Conservation (phyloP, 2,329 filamentous ascomycete genomes). For the Apiospora rasikravindrae region DNA sequence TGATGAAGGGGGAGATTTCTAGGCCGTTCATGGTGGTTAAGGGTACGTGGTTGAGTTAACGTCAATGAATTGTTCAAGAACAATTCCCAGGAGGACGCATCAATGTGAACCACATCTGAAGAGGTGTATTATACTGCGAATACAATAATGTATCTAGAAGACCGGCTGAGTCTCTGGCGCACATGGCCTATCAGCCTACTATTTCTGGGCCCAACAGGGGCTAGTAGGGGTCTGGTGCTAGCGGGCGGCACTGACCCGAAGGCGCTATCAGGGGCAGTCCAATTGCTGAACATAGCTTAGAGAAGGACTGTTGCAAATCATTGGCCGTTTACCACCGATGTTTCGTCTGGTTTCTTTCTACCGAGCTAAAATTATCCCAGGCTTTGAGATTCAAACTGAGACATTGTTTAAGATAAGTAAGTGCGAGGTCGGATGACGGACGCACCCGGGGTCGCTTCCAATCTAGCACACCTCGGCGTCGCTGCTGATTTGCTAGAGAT, state of each 20-base stretch:
- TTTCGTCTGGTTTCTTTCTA: not conserved
- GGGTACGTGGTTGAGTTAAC: not conserved
- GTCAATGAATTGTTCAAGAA: not conserved
- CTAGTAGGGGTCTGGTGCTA: not conserved
- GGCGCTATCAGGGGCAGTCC: not conserved
- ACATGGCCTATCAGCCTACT: not conserved
- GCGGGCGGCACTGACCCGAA: not conserved
- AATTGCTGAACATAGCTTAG: not conserved
- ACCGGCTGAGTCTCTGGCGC: not conserved
- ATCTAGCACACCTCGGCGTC: not conserved
- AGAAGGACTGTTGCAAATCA: not conserved
- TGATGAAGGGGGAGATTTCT: constrained; percentile 41
- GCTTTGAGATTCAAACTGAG: not conserved
- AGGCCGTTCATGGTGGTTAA: constrained; percentile 35
- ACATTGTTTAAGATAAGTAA: not conserved
- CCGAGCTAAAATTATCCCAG: no score
- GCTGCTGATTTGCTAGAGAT: constrained; percentile 3
- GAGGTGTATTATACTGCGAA: not conserved
- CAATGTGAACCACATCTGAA: not conserved
- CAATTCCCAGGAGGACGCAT: not conserved
- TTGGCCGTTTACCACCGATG: not conserved
- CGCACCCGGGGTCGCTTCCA: not conserved
- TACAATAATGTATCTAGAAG: not conserved
- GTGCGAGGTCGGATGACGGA: not conserved
- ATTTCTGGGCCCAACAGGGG: not conserved